phyloP scores from a whole-genome alignment of 306 rosid genomes.

The Vigna nakashimae region DNA sequence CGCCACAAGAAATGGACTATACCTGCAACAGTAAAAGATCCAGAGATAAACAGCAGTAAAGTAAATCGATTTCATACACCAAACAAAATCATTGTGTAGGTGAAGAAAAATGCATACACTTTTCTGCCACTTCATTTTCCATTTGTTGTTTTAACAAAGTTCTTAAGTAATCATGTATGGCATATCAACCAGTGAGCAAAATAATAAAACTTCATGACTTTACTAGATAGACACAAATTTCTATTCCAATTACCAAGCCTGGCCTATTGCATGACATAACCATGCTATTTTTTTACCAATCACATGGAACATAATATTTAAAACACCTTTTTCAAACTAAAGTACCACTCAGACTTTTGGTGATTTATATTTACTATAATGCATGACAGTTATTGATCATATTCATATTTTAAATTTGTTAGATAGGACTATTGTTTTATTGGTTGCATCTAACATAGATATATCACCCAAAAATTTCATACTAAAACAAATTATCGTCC shows the following conservation, averaged over 20 bases:
- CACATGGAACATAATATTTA: not conserved
- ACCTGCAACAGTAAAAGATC: conserved; percentile 62
- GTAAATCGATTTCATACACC: not conserved
- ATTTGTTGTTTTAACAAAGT: not conserved
- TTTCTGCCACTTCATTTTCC: conserved; percentile 30
- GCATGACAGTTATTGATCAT: not conserved
- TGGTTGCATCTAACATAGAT: not conserved
- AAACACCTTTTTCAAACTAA: not conserved
- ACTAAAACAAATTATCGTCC: not conserved
- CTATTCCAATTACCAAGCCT: not conserved
- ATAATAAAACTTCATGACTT: conserved; percentile 29
- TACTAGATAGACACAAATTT: conserved; percentile 6
- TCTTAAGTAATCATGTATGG: conserved; percentile 10
- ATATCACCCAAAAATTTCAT: not conserved
- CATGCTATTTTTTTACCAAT: conserved; percentile 28
- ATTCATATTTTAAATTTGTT: not conserved
- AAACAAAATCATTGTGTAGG: not conserved
- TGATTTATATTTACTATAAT: not conserved
- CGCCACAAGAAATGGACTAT: conserved; percentile 96
- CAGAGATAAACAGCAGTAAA: conserved; percentile 21
- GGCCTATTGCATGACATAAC: not conserved
- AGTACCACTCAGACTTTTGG: not conserved
- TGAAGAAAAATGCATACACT: conserved; percentile 1
- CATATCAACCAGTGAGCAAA: not conserved
- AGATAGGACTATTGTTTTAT: not conserved